Conservation (phyloP, 192 early-diverging fungal genomes). For the Radiomyces spectabilis region DNA sequence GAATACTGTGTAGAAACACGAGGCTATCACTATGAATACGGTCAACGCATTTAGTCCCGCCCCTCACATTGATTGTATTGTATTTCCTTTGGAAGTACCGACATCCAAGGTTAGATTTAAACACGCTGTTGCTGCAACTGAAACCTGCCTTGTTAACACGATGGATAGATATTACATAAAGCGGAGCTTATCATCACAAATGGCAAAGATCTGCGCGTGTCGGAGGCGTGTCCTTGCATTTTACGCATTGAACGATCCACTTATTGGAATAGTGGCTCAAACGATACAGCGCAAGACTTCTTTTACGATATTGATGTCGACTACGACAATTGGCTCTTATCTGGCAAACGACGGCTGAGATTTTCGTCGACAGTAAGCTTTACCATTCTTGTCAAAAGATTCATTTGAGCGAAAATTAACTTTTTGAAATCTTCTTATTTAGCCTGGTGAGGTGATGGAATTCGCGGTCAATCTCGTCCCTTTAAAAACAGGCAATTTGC, state of each 20-base stretch:
- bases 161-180: conserved; percentile 43
- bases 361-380: conserved; percentile 48
- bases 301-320: conserved; percentile 58
- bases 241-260: conserved; percentile 44
- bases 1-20: conserved; percentile 22
- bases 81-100: conserved; percentile 37
- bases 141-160: too few relatives aligned
- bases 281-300: conserved; percentile 21
- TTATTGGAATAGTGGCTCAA: conserved; percentile 34
- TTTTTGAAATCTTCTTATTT: neutral
- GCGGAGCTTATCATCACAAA: conserved; percentile 39
- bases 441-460: conserved; percentile 40
- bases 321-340: conserved; percentile 60
- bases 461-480: conserved; percentile 48
- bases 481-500: conserved; percentile 49
- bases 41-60: conserved; percentile 15
- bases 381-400: neutral
- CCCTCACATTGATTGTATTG: conserved; percentile 10
- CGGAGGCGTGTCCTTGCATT: conserved; percentile 47
- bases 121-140: neutral
- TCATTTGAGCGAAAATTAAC: neutral
- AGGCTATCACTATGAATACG: conserved; percentile 34
- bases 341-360: conserved; percentile 50
- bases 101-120: conserved; percentile 23
- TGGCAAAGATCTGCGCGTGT: conserved; percentile 35